Evolutionary conservation across 306 rosid genomes (phyloP).

Genomic region (Cucumis hystrix): DNA sequence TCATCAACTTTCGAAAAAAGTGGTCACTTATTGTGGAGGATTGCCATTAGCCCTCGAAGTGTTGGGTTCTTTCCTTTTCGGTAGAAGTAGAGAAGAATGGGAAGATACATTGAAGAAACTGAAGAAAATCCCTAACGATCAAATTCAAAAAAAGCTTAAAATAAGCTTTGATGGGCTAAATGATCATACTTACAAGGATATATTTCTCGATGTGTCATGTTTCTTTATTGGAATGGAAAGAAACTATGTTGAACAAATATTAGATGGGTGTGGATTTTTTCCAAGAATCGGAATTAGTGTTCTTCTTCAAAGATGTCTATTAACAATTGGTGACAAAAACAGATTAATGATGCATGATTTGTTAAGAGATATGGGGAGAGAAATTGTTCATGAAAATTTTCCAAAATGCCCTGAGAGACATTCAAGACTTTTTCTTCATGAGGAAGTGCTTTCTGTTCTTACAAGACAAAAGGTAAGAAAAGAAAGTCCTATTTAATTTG

Average conservation of each 20-base stretch:
- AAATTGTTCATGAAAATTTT: conserved; percentile 10
- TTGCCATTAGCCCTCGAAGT: conserved; percentile 30
- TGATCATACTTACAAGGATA: conserved; percentile 3
- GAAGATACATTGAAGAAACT: conserved; percentile 13
- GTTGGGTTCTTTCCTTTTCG: conserved; percentile 17
- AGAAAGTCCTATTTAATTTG: too few relatives aligned
- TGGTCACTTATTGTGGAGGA: conserved; percentile 14
- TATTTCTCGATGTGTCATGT: conserved; percentile 29
- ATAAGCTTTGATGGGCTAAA: conserved; percentile 15
- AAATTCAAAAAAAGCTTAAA: conserved; percentile 12
- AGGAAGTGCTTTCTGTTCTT: background rate
- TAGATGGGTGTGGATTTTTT: conserved; percentile 19
- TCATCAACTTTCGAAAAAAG: background rate
- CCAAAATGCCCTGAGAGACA: conserved; percentile 2
- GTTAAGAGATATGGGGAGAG: conserved; percentile 29
- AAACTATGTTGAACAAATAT: conserved; percentile 2
- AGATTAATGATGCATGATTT: conserved; percentile 16
- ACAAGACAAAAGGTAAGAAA: background rate
- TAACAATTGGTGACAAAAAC: conserved; percentile 5
- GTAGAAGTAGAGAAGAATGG: conserved; percentile 16
- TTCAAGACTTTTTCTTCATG: background rate
- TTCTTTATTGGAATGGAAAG: conserved; percentile 21
- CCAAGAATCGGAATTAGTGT: conserved; percentile 17
- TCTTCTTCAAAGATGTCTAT: conserved; percentile 14
- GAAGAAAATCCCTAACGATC: conserved; percentile 8